Evolutionary conservation across 768 basidiomycete species (phyloP), one percentile per base, ranked within the genome.

Genomic region (Rhodotorula sphaerocarpa): DNA sequence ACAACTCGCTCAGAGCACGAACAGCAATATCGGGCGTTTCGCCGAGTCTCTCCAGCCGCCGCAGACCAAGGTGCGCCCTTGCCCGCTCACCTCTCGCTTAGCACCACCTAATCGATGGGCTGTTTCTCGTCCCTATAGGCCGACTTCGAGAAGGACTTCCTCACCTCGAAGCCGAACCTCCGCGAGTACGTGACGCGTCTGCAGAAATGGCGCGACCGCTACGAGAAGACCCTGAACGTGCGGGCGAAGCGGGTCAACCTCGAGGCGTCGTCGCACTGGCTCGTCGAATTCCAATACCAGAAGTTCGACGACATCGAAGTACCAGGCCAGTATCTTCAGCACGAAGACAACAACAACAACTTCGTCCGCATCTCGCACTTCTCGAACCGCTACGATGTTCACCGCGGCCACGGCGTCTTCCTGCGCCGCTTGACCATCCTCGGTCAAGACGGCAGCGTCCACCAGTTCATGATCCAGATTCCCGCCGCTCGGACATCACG

Each of bases 251-350:
- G 85, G 47, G 90, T 93, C 70, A 83, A 89, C 7, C 78, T 99
- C 59, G 91, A 95, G 66, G 78, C 84, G 51, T 78, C 88, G 46
- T 90, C 89, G 67, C 90, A 92, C 75, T 95, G 91, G 76, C 79
- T 99, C 70, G 87, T 89, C 11, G 95, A 97, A 75, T 99, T 97
- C 79, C 93, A 97, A 70, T 91, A 96, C 75, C 85, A 84, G 72
- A 95, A 91, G 74, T 90, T 93, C 53, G 95, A 97, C 67, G 93
- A 99, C 67, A 88, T 99, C 43, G 92, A 99, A 73, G 83, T 99
- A 53, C 92, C 92, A n/a, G 95, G 95, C 11, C 95, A 99, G 75
- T 99, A 99, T 74, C 87, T 90, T 0, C 89, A 96, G 91, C 91
- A 97, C 73, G 90, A 92, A 75, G 93, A 99, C 75, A 88, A 81